Evolutionary conservation across 805 yeast species (phyloP), one percentile per base, ranked within the genome.

Genomic region (Metschnikowia lochheadii): DNA sequence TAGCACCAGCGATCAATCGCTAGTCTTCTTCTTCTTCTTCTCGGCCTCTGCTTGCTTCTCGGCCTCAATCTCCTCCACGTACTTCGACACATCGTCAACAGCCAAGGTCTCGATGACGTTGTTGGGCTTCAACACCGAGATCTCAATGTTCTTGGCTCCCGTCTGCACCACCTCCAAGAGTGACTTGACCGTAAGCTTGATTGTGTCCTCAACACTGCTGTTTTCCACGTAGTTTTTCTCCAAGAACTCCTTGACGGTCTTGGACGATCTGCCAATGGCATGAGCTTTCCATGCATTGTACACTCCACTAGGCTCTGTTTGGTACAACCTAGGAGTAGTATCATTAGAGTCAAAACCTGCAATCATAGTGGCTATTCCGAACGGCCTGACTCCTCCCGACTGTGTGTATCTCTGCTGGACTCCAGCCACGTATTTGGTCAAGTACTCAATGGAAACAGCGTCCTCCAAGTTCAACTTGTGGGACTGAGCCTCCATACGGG

Each of bases 211-310:
- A 55, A 83, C 89, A 46, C 78, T 74, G 66, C 80, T 65, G 48
- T 80, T 83, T 70, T 84, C 79, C 53, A 64, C 67, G 72, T 88
- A 89, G 63, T 89, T 87, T 72, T 90, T 91, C 68, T 94, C 99
- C 68, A 94, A 79, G 61, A 91, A 88, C 68, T 94, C 99, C 60
- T 96, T 84, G 34, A 94, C 97, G 3, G 98, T 92, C 68, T 94
- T 92, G 55, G 94, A 81, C 54, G 94, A 87, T 64, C 97, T 83
- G 51, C 99, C 99, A 63, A 94, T 94, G 17, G 98, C 90, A 65
- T 89, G 92, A 33, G 98, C 97, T 68, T 91, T 89, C 99, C 99
- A 94, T 2, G 97, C 96, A 44, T 95, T 88, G 67, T 86, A 92
- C 57, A 94, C 92, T 23, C 99, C 99, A 43, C 96, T 87, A 40